These are phyloP conservation scores for Fusarium xylarioides DNA, from an alignment of 2,329 filamentous ascomycete genomes.

Conservation along the genomic window DNA sequence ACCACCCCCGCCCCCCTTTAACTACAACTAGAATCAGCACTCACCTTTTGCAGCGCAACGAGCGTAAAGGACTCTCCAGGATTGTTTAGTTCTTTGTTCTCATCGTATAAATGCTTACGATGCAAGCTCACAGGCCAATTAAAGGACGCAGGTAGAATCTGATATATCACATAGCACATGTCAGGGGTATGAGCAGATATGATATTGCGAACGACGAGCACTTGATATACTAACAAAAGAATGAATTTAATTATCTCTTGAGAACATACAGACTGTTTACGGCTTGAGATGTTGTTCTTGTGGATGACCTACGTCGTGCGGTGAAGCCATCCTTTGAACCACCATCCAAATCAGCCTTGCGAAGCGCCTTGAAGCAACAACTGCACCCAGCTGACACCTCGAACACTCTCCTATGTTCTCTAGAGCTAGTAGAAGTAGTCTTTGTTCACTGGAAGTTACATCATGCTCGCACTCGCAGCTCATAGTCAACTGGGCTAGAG, in stretches of 20 bases:
- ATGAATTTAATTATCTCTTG: not conserved
- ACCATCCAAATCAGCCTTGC: not conserved
- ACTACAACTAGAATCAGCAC: not conserved
- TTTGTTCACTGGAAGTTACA: not conserved
- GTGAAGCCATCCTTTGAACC: not conserved
- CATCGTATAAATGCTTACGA: too few relatives aligned
- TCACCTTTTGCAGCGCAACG: not conserved
- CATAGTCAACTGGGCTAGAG: not conserved
- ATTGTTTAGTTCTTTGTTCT: not conserved
- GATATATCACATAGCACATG: not conserved
- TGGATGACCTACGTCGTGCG: not conserved
- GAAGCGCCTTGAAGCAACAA: not conserved
- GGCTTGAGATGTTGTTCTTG: not conserved
- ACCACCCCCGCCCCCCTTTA: not conserved
- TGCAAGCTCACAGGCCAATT: not conserved
- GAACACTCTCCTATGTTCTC: not conserved
- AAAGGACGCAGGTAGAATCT: not conserved
- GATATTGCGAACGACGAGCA: not conserved
- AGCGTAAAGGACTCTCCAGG: too few relatives aligned
- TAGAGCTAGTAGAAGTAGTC: not conserved
- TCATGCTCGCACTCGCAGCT: not conserved
- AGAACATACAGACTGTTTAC: not conserved
- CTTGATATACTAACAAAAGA: not conserved
- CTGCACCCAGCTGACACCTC: not conserved
- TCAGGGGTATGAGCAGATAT: not conserved